Percentiles rank a stretch among this genome's conserved stretches.
These are phyloP conservation scores for Hypoxylon lienhwacheense DNA, from an alignment of 495 filamentous ascomycete genomes.

Conservation along the genomic window DNA sequence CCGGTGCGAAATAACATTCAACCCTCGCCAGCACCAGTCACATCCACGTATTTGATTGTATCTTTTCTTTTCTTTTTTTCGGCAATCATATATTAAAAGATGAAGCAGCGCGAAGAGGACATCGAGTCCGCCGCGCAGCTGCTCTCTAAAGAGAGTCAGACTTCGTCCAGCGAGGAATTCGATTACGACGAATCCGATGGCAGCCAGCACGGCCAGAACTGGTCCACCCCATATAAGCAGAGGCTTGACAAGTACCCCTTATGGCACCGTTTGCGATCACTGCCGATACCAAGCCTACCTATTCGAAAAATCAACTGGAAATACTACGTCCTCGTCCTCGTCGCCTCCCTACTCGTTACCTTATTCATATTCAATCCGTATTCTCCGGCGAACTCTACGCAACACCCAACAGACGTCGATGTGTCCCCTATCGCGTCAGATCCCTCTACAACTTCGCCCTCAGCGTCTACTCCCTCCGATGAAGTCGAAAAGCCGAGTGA, in stretches of 20 bases:
- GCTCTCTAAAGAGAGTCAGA: constrained; percentile 22
- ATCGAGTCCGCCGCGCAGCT: constrained; percentile 34
- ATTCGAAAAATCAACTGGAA: constrained; percentile 32
- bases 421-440: constrained; percentile 1
- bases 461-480: not conserved
- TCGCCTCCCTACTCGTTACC: constrained; percentile 26
- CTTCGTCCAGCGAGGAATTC: constrained; percentile 33
- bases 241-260: constrained; percentile 13
- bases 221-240: constrained; percentile 11
- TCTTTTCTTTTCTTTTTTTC: constrained; percentile 3
- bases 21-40: no score
- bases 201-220: constrained; percentile 16
- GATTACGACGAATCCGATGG: constrained; percentile 25
- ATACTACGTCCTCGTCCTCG: constrained; percentile 25
- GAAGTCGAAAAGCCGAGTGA: constrained; percentile 1
- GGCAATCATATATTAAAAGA: constrained; percentile 7
- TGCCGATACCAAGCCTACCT: constrained; percentile 29
- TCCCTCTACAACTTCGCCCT: not conserved
- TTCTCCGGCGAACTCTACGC: constrained; percentile 23
- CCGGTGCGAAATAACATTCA: no score
- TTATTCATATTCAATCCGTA: constrained; percentile 34
- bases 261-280: constrained; percentile 31
- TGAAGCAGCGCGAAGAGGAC: constrained; percentile 31
- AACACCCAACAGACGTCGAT: constrained; percentile 24
- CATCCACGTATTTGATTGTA: constrained; percentile 1